Percentiles rank a stretch among this genome's conserved stretches.
phyloP scores from a whole-genome alignment of 148 eudicot species.

The Euryodendron excelsum region DNA sequence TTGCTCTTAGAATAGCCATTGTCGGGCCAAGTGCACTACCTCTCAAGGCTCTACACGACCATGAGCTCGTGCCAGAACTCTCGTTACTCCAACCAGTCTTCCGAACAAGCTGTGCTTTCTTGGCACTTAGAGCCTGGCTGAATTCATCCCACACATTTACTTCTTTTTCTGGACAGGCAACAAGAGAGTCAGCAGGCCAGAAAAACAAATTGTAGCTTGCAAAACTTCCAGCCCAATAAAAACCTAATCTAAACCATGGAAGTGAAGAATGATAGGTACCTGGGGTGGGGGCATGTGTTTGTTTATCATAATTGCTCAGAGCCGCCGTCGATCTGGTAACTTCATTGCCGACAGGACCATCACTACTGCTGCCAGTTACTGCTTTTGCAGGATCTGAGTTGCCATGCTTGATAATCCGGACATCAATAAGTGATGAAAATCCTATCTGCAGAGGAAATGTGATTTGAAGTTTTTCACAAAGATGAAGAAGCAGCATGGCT shows the following conservation, averaged over 20 bases:
- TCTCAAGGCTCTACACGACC: conserved; percentile 59
- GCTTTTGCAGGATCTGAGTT: conserved; percentile 31
- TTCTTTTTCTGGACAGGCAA: conserved; percentile 18
- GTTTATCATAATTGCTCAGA: conserved; percentile 23
- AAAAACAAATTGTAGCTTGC: background rate
- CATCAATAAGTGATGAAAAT: conserved; percentile 63
- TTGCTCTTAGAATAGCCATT: conserved; percentile 61
- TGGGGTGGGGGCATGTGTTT: conserved; percentile 21
- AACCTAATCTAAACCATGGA: background rate
- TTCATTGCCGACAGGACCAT: conserved; percentile 17
- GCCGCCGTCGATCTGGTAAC: conserved; percentile 18
- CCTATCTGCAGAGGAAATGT: conserved; percentile 51
- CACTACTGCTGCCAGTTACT: conserved; percentile 3
- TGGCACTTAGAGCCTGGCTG: conserved; percentile 45
- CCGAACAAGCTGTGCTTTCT: conserved; percentile 52
- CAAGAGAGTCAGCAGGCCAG: background rate
- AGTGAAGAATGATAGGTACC: conserved; percentile 24
- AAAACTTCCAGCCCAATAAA: background rate
- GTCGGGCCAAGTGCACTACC: conserved; percentile 66
- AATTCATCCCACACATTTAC: conserved; percentile 66
- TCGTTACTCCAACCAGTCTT: conserved; percentile 48
- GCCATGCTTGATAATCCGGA: conserved; percentile 52
- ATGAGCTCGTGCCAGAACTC: conserved; percentile 34
- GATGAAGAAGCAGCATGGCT: background rate
- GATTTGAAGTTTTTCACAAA: background rate